A percentile compares a stretch with the other conserved stretches of the same genome.
Conservation (phyloP, 2,329 filamentous ascomycete genomes). For the Sporothrix brunneoviolacea region DNA sequence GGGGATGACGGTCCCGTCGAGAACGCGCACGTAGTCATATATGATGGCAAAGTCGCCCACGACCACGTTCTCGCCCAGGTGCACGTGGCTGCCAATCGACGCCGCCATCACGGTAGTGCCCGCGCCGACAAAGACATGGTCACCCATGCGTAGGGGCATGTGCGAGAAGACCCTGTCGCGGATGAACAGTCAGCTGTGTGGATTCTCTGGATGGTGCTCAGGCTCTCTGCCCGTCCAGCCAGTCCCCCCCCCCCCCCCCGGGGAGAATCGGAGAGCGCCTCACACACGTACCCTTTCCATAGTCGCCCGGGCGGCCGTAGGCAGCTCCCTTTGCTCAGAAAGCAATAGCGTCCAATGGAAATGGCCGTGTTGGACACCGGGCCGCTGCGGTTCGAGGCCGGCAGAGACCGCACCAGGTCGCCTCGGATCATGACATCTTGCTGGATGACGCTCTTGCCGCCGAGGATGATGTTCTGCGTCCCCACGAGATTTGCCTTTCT, state of each 20-base stretch:
- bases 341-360: conserved; percentile 84
- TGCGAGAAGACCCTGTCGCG: conserved; percentile 60
- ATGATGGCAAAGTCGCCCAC: conserved; percentile 84
- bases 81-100: conserved; percentile 75
- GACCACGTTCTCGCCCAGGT: conserved; percentile 70
- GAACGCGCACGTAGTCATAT: conserved; percentile 84
- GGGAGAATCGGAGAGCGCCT: no score
- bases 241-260: no score
- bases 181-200: not conserved
- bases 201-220: not conserved
- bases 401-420: conserved; percentile 63
- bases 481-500: conserved; percentile 86
- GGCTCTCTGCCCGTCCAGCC: not conserved
- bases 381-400: conserved; percentile 22
- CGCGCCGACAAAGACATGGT: conserved; percentile 85
- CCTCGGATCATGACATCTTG: conserved; percentile 90
- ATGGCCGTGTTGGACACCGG: conserved; percentile 59
- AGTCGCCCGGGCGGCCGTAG: conserved; percentile 78
- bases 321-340: conserved; percentile 71
- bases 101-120: conserved; percentile 74
- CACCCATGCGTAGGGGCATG: conserved; percentile 86
- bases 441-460: conserved; percentile 92
- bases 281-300: conserved; percentile 62
- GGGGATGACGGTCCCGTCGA: conserved; percentile 79
- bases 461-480: conserved; percentile 95